Conservation (phyloP, 1,284 basidiomycete species). For the Cryptococcus sp. region DNA sequence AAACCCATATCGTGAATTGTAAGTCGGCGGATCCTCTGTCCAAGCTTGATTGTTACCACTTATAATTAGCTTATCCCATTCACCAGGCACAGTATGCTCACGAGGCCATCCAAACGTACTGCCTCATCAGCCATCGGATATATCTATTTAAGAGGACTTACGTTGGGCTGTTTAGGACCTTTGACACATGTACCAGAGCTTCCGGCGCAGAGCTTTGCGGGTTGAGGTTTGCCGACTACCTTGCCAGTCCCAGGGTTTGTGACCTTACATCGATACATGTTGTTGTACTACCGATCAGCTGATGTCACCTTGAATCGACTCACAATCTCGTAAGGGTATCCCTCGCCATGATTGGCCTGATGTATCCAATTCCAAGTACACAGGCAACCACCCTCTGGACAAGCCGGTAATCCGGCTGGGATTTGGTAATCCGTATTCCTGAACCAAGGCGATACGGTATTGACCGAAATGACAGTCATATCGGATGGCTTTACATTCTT, state of each 20-base stretch:
- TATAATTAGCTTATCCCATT: neutral
- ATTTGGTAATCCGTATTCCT: slow-evolving; percentile 59
- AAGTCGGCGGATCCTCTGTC: slow-evolving; percentile 21
- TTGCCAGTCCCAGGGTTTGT: slow-evolving; percentile 51
- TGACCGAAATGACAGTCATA: slow-evolving; percentile 66
- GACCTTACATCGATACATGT: slow-evolving; percentile 66
- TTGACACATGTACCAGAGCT: slow-evolving; percentile 31
- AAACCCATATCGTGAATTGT: slow-evolving; percentile 28
- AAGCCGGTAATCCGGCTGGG: slow-evolving; percentile 63
- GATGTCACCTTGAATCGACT: neutral
- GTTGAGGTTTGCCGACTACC: neutral
- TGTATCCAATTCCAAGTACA: slow-evolving; percentile 74
- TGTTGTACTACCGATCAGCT: slow-evolving; percentile 56
- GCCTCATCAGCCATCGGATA: slow-evolving; percentile 21
- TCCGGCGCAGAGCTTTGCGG: slow-evolving; percentile 21
- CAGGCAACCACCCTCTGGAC: slow-evolving; percentile 60
- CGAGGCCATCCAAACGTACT: neutral
- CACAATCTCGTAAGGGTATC: slow-evolving; percentile 13
- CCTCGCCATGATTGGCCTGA: slow-evolving; percentile 8
- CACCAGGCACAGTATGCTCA: too few species aligned
- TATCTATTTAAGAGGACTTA: slow-evolving; percentile 47
- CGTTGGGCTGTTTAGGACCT: slow-evolving; percentile 30
- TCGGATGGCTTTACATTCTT: slow-evolving; percentile 58
- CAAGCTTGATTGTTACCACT: slow-evolving; percentile 57
- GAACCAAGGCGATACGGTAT: slow-evolving; percentile 66